A percentile compares a stretch with the other conserved stretches of the same genome.
Conservation (phyloP, 352 stramenopile genomes). For the Phytophthora sojae region DNA sequence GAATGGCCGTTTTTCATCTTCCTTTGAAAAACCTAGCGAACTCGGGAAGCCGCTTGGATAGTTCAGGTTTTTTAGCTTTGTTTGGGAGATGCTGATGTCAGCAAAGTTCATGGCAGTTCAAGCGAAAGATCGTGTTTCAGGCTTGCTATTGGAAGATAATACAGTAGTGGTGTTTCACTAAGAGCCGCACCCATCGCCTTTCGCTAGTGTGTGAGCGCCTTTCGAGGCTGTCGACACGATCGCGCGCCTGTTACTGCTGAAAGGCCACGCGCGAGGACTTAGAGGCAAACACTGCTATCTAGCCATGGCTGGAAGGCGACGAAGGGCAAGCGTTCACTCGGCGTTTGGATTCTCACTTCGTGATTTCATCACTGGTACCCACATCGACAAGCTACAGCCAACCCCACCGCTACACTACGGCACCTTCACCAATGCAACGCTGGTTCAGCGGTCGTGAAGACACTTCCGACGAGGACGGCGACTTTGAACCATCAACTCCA, state of each 20-base stretch:
- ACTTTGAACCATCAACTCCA: background rate
- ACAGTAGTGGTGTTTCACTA: background rate
- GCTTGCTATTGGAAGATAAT: constrained; percentile 3
- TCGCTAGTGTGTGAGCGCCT: background rate
- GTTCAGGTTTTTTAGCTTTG: constrained; percentile 11
- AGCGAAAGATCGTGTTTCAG: background rate
- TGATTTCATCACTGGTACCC: constrained; percentile 5
- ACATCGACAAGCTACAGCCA: background rate
- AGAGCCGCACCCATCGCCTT: constrained; percentile 1
- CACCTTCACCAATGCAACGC: background rate
- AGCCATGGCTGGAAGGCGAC: background rate
- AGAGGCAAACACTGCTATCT: no score
- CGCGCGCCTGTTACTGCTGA: background rate
- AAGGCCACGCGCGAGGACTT: background rate
- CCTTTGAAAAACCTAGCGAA: constrained; percentile 4
- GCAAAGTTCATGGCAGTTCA: background rate
- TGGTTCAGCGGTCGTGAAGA: background rate
- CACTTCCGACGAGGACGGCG: background rate
- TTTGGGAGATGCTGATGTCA: background rate
- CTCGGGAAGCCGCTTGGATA: constrained; percentile 6
- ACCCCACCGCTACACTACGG: background rate
- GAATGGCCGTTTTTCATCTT: background rate
- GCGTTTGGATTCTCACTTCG: constrained; percentile 1
- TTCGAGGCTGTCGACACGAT: background rate
- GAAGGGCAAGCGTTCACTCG: background rate